phyloP scores from a whole-genome alignment of 164 flowering plant species.

The Vitis rotundifolia region DNA sequence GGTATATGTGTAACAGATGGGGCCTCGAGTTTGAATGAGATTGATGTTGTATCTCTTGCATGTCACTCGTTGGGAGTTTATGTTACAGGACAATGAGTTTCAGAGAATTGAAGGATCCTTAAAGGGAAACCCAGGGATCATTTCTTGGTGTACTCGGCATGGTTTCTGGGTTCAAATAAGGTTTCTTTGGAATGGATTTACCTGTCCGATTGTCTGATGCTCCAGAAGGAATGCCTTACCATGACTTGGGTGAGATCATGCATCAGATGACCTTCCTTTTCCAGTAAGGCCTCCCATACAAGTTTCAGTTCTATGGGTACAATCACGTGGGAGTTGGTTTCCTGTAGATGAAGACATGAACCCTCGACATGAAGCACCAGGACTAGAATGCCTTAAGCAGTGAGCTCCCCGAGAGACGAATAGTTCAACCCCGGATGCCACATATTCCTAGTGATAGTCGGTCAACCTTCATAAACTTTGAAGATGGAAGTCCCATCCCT shows the following conservation, averaged over 20 bases:
- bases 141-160: slow-evolving; percentile 75
- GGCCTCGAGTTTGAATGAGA: too few relatives aligned
- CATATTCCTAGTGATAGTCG: too few relatives aligned
- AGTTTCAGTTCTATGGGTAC: slow-evolving; percentile 51
- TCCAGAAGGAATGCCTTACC: slow-evolving; percentile 69
- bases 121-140: slow-evolving; percentile 90
- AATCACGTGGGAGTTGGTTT: slow-evolving; percentile 62
- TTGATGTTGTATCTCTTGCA: too few relatives aligned
- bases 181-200: slow-evolving; percentile 85
- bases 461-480: too few relatives aligned
- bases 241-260: slow-evolving; percentile 65
- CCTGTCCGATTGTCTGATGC: slow-evolving; percentile 80
- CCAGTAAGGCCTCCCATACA: slow-evolving; percentile 65
- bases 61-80: too few relatives aligned
- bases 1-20: too few relatives aligned
- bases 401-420: too few relatives aligned
- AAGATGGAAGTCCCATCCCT: too few relatives aligned
- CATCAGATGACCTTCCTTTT: slow-evolving; percentile 62
- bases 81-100: too few relatives aligned
- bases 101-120: slow-evolving; percentile 53
- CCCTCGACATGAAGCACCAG: slow-evolving; percentile 30
- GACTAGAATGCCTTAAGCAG: too few relatives aligned
- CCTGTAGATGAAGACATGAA: slow-evolving; percentile 74
- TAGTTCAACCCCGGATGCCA: too few relatives aligned
- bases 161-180: slow-evolving; percentile 88